Percentiles rank a stretch among this genome's conserved stretches.
These are phyloP conservation scores for Sedum album DNA, from an alignment of 164 flowering plant species.

Conservation along the genomic window DNA sequence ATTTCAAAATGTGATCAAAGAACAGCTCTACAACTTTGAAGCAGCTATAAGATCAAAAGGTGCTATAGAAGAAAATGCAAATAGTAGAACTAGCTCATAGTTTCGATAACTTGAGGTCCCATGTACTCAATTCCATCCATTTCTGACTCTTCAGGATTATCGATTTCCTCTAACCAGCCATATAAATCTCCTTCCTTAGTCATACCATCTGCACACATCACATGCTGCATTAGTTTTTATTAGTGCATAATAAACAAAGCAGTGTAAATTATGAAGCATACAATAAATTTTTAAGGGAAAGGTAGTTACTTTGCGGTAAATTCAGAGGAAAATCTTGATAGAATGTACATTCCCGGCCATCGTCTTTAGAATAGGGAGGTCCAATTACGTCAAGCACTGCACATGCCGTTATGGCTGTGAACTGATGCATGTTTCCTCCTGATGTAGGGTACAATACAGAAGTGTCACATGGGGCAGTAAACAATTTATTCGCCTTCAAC, in stretches of 20 bases:
- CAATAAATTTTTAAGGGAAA: too few relatives aligned
- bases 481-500: constrained; percentile 37
- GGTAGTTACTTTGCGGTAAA: constrained; percentile 23
- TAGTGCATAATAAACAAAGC: too few relatives aligned
- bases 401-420: constrained; percentile 72
- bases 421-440: constrained; percentile 89
- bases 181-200: constrained; percentile 20
- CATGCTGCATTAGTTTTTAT: not conserved
- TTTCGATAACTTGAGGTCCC: constrained; percentile 49
- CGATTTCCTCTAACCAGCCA: constrained; percentile 71
- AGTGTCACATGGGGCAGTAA: constrained; percentile 66
- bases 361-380: constrained; percentile 72
- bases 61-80: not conserved
- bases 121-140: constrained; percentile 56
- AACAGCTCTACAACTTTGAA: not conserved
- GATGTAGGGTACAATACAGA: constrained; percentile 73
- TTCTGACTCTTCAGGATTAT: constrained; percentile 47
- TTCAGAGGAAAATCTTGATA: constrained; percentile 43
- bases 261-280: too few relatives aligned
- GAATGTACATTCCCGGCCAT: constrained; percentile 68
- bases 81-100: not conserved
- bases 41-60: not conserved
- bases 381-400: constrained; percentile 85
- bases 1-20: not conserved
- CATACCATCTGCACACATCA: constrained; percentile 14